Evolutionary conservation across 2,329 filamentous ascomycete genomes (phyloP).

Genomic region (Stagonosporopsis rhizophila): DNA sequence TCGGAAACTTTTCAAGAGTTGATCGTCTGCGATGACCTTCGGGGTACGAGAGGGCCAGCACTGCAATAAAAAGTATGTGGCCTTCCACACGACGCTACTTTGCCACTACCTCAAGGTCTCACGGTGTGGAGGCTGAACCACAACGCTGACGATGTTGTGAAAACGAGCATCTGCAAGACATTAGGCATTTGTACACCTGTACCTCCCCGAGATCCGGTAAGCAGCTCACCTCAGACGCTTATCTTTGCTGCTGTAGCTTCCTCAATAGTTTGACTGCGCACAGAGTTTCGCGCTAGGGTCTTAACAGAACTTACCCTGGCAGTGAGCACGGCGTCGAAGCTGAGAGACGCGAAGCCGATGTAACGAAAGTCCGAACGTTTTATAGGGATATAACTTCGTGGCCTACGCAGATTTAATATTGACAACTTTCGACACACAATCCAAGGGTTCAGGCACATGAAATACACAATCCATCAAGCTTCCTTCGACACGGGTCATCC

Average conservation of each 20-base stretch:
- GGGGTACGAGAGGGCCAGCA: background rate
- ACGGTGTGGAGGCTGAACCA: background rate
- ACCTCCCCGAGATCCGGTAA: background rate
- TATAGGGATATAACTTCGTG: slow-evolving; percentile 5
- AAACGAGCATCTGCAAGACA: slow-evolving; percentile 7
- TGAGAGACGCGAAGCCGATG: slow-evolving; percentile 12
- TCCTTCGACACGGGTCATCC: background rate
- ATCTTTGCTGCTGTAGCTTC: background rate
- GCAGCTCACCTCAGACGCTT: slow-evolving; percentile 10
- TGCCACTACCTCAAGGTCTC: background rate
- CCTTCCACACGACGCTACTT: background rate
- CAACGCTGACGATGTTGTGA: background rate
- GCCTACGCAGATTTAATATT: background rate
- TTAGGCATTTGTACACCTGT: background rate
- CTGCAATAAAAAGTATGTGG: background rate
- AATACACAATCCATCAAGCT: too few species aligned
- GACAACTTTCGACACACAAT: background rate
- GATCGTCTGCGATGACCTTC: background rate
- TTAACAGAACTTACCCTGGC: slow-evolving; percentile 1
- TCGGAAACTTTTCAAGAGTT: background rate
- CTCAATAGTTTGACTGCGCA: background rate
- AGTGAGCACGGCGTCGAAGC: slow-evolving; percentile 1
- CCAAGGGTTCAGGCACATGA: too few species aligned
- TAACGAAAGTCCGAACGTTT: slow-evolving; percentile 4
- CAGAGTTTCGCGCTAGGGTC: slow-evolving; percentile 2